Conservation (phyloP, 2,329 filamentous ascomycete genomes). For the Sclerotiophoma versabilis region DNA sequence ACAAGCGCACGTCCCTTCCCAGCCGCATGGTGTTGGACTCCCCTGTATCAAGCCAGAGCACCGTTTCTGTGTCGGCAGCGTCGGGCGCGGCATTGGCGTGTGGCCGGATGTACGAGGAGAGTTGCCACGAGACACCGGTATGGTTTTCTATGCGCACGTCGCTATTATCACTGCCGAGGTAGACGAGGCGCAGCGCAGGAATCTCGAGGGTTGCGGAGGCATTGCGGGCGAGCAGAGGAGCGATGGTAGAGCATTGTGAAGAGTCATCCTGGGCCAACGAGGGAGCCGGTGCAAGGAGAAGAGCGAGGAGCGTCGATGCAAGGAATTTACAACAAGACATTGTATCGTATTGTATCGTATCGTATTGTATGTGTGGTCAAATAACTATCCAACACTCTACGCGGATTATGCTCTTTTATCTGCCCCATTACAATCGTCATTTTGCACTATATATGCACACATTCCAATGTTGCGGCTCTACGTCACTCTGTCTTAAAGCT, state of each 20-base stretch:
- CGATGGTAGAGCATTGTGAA: background rate
- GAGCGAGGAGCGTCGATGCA: too few relatives aligned
- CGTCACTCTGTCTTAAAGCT: background rate
- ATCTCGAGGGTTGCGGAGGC: background rate
- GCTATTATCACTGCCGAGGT: background rate
- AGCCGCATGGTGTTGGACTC: background rate
- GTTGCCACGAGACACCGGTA: background rate
- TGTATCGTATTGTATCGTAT: too few relatives aligned
- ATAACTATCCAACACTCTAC: too few relatives aligned
- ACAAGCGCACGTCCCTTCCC: background rate
- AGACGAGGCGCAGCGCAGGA: background rate
- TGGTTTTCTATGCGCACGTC: background rate
- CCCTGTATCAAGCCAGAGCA: slow-evolving; percentile 1
- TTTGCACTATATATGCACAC: too few relatives aligned
- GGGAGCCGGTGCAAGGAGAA: too few relatives aligned
- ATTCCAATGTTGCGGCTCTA: too few relatives aligned
- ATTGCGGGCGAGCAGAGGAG: background rate
- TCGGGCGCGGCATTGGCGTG: background rate
- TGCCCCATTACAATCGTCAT: too few relatives aligned
- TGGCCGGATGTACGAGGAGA: background rate
- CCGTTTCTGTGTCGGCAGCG: background rate
- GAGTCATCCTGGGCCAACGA: background rate
- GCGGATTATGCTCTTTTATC: too few relatives aligned
- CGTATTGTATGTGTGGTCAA: too few relatives aligned
- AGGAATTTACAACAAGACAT: too few relatives aligned